These are phyloP conservation scores for Lepidopterella palustris DNA, from an alignment of 495 filamentous ascomycete genomes.

Conservation along the genomic window DNA sequence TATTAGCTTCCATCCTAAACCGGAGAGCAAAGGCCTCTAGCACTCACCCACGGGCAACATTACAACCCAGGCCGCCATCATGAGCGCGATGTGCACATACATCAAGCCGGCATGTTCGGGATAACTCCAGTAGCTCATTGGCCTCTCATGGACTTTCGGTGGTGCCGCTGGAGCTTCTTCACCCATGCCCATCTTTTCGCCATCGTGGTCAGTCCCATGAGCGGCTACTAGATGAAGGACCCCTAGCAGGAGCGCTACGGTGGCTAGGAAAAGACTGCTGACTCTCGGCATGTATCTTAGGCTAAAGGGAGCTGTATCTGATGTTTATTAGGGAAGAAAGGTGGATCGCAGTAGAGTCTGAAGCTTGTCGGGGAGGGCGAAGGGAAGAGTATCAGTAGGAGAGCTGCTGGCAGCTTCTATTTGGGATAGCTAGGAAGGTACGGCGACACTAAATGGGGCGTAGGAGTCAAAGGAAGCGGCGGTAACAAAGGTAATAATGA, in stretches of 20 bases:
- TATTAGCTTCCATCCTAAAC: conserved; percentile 1
- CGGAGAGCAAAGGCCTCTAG: not conserved
- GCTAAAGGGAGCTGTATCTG: not conserved
- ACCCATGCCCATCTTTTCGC: conserved; percentile 14
- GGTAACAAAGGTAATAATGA: not conserved
- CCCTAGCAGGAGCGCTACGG: conserved; percentile 35
- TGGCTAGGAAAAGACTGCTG: conserved; percentile 18
- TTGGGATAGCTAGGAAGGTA: not conserved
- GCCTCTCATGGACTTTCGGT: not conserved
- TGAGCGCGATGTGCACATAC: conserved; percentile 70
- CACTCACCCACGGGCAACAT: conserved; percentile 74
- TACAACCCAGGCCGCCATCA: conserved; percentile 77
- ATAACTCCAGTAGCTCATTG: conserved; percentile 68
- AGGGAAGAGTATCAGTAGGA: not conserved
- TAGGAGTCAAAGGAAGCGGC: not conserved
- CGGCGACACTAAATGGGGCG: not conserved
- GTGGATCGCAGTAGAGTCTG: not conserved
- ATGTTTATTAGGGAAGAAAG: not conserved
- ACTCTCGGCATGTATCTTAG: conserved; percentile 22
- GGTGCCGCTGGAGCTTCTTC: conserved; percentile 8
- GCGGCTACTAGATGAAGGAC: conserved; percentile 31
- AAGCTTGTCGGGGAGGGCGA: not conserved
- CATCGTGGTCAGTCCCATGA: conserved; percentile 30
- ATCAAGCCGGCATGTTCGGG: conserved; percentile 60
- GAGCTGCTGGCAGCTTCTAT: too few relatives aligned